A percentile compares a stretch with the other conserved stretches of the same genome.
phyloP scores from a whole-genome alignment of 495 filamentous ascomycete genomes.

The Collariella sp. region DNA sequence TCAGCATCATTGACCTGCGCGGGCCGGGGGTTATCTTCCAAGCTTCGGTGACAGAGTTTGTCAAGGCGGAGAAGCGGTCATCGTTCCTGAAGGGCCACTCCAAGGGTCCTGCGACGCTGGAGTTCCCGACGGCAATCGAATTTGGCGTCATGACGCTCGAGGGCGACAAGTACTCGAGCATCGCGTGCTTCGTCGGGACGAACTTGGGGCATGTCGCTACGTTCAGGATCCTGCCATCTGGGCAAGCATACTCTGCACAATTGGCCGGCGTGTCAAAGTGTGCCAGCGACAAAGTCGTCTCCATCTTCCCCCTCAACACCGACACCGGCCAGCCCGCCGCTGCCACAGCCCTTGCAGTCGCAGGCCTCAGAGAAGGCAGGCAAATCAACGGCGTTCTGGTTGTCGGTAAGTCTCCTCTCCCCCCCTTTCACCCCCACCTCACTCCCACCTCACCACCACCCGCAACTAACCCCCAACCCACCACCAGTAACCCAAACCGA shows the following conservation, averaged over 20 bases:
- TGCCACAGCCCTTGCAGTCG: slow-evolving; percentile 65
- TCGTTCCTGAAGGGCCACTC: slow-evolving; percentile 49
- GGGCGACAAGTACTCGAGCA: slow-evolving; percentile 87
- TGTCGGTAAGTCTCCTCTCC: slow-evolving; percentile 34
- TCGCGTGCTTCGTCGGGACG: slow-evolving; percentile 85
- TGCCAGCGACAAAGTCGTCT: slow-evolving; percentile 67
- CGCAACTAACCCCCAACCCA: background rate
- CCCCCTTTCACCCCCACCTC: background rate
- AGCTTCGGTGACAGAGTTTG: slow-evolving; percentile 55
- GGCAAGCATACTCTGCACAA: slow-evolving; percentile 63
- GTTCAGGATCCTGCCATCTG: slow-evolving; percentile 76
- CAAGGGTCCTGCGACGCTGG: slow-evolving; percentile 38
- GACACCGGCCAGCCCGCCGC: slow-evolving; percentile 66
- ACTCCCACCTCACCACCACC: background rate
- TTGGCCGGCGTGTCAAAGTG: slow-evolving; percentile 56
- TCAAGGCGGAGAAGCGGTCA: slow-evolving; percentile 58
- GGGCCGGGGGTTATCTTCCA: slow-evolving; percentile 83
- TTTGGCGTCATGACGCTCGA: slow-evolving; percentile 93
- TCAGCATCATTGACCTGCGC: slow-evolving; percentile 76
- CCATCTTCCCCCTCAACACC: slow-evolving; percentile 66
- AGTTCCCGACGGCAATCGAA: slow-evolving; percentile 71
- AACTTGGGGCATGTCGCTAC: slow-evolving; percentile 73
- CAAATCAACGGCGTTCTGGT: slow-evolving; percentile 63
- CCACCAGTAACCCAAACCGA: slow-evolving; percentile 59
- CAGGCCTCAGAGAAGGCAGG: slow-evolving; percentile 57